Evolutionary conservation across 1,284 basidiomycete genomes (phyloP), one percentile per base, ranked within the genome.

Genomic region (Earliella scabrosa): DNA sequence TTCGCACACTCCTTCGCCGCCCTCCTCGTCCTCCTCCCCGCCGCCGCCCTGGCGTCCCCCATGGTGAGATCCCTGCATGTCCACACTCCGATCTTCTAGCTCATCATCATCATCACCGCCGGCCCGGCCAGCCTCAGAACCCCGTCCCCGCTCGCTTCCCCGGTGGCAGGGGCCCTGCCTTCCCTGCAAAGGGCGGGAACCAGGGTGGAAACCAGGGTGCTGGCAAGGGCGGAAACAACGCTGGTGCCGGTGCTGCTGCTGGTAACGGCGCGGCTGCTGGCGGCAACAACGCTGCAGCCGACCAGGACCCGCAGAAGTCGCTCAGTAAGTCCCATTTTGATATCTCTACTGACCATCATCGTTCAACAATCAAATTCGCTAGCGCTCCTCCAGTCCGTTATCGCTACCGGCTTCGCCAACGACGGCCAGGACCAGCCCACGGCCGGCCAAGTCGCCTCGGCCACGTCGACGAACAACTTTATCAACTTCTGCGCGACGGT

Each of bases 331-430:
- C 6, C 16, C 10, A 14, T 44, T 50, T 76, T 20, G 75, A n/a
- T n/a, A n/a, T n/a, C n/a, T 21, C 4, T 53, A 44, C 76, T 62
- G 71, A 71, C 49, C n/a, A 36, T 41, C 20, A 36, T 48, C 26
- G 24, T 4, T 48, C 31, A 7, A n/a, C 41, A 41, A 21, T 2
- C 20, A 10, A 11, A 39, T 39, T 39, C 26, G 48, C 13, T 58
- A 82, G 84, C 81, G 45, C 79, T 89, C 57, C 77, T 86, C 66
- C 78, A 80, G 50, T 61, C 58, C 21, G 79, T 82, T 47, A 77
- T 87, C 67, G 80, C 81, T 3, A 63, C 65, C 29, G 80, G 78
- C 59, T 84, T 86, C 63, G 76, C 75, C 48, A 75, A 82, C 50
- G 45, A 84, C 60, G 83, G 81, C 55, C 78, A 80, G 64, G 59